Conservation (phyloP, 192 early-diverging fungal species). For the Backusella liffmaniae region DNA sequence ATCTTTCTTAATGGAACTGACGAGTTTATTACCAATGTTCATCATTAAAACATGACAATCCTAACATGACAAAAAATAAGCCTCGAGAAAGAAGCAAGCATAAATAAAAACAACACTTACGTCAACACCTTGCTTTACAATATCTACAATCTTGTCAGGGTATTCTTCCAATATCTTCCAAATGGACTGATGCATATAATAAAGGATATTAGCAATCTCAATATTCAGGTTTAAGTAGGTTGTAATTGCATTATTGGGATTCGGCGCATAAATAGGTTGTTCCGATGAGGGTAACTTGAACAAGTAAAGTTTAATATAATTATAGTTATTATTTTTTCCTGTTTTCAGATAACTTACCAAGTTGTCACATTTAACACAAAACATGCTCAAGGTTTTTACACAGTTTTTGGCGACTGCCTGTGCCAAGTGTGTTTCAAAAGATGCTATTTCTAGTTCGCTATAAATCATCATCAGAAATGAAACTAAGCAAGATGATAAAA, state of each 20-base stretch:
- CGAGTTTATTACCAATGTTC: constrained; percentile 52
- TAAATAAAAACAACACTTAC: constrained; percentile 30
- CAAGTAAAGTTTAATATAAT: constrained; percentile 17
- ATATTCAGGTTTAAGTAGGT: constrained; percentile 53
- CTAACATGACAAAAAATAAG: constrained; percentile 31
- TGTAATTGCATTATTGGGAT: constrained; percentile 21
- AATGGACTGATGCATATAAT: constrained; percentile 56
- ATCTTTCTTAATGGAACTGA: constrained; percentile 52
- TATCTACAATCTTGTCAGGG: constrained; percentile 46
- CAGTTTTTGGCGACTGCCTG: constrained; percentile 53
- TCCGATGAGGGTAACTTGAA: constrained; percentile 20
- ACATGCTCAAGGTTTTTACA: constrained; percentile 59
- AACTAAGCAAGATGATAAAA: neutral
- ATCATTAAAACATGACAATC: constrained; percentile 49
- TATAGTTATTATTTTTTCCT: neutral
- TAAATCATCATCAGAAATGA: neutral
- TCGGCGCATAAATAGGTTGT: constrained; percentile 34
- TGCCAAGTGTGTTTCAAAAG: constrained; percentile 58
- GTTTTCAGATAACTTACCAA: constrained; percentile 39
- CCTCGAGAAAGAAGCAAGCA: neutral
- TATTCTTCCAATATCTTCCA: constrained; percentile 62
- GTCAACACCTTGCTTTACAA: constrained; percentile 48
- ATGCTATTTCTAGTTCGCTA: constrained; percentile 64
- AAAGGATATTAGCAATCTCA: constrained; percentile 61
- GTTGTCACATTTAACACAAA: constrained; percentile 52